Evolutionary conservation across 1,284 basidiomycete species (phyloP).

Genomic region (Ustilago tritici): DNA sequence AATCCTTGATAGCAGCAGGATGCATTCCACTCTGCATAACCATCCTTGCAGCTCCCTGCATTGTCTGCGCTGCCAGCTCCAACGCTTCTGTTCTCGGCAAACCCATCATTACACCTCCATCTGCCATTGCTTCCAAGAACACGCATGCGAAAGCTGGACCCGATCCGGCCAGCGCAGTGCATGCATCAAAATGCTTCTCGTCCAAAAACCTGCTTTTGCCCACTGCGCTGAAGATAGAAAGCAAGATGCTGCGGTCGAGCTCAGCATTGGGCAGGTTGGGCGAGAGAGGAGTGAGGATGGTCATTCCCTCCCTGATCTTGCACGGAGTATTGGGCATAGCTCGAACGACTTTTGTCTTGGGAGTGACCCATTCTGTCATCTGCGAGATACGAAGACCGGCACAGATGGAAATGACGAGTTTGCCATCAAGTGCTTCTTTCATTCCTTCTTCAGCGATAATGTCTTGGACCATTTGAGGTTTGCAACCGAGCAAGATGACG

Average conservation of each 20-base stretch:
- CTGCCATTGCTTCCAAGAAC: slow-evolving; percentile 97
- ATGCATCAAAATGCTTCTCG: slow-evolving; percentile 86
- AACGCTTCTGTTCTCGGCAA: slow-evolving; percentile 91
- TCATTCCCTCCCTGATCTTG: slow-evolving; percentile 73
- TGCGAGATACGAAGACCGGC: slow-evolving; percentile 92
- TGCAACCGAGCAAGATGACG: slow-evolving; percentile 79
- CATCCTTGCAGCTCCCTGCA: slow-evolving; percentile 98
- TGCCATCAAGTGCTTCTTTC: slow-evolving; percentile 84
- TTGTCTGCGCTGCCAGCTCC: slow-evolving; percentile 93
- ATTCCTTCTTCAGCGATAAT: slow-evolving; percentile 86
- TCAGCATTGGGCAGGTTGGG: slow-evolving; percentile 35
- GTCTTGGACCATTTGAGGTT: slow-evolving; percentile 85
- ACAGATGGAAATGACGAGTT: slow-evolving; percentile 94
- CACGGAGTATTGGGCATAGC: slow-evolving; percentile 99
- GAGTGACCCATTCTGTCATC: slow-evolving; percentile 79
- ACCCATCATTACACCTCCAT: slow-evolving; percentile 99
- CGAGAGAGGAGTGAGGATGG: slow-evolving; percentile 63
- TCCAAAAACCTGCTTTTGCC: slow-evolving; percentile 65
- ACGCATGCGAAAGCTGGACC: slow-evolving; percentile 97
- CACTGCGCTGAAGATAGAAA: slow-evolving; percentile 65
- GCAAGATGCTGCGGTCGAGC: slow-evolving; percentile 56
- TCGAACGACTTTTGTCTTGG: slow-evolving; percentile 85
- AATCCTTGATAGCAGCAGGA: slow-evolving; percentile 96
- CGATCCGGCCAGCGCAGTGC: slow-evolving; percentile 93
- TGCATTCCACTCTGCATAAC: slow-evolving; percentile 86